Conservation (phyloP, 2,329 filamentous ascomycete species). For the Colletotrichum phormii region DNA sequence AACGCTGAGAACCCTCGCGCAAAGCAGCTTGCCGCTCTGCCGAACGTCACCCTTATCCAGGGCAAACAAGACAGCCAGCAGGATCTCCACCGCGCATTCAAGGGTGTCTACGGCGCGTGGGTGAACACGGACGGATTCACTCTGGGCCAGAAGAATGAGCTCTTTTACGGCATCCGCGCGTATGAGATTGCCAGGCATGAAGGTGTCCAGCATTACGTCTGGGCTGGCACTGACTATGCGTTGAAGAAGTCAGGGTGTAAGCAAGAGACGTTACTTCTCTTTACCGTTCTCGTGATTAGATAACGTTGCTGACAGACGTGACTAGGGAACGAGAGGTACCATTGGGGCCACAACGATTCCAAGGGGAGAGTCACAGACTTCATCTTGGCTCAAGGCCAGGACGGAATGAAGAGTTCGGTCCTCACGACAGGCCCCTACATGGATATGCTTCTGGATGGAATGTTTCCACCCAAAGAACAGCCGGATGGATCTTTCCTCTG, state of each 20-base stretch:
- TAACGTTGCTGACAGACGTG: background rate
- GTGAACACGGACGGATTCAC: conserved; percentile 42
- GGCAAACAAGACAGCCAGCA: conserved; percentile 27
- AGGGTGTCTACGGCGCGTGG: conserved; percentile 37
- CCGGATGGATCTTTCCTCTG: conserved; percentile 29
- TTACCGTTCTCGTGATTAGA: too few species aligned
- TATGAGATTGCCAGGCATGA: conserved; percentile 39
- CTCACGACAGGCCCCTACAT: conserved; percentile 41
- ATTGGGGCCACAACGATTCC: conserved; percentile 38
- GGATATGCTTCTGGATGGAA: conserved; percentile 37
- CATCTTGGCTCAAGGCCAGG: conserved; percentile 29
- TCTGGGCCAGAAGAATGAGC: conserved; percentile 41
- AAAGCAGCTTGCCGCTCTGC: conserved; percentile 35
- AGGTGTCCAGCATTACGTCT: conserved; percentile 40
- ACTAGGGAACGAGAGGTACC: conserved; percentile 20
- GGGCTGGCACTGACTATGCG: conserved; percentile 34
- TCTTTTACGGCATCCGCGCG: conserved; percentile 40
- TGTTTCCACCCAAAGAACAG: conserved; percentile 25
- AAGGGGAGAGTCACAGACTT: conserved; percentile 40
- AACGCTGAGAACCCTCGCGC: conserved; percentile 44
- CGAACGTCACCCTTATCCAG: conserved; percentile 36
- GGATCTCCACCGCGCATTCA: conserved; percentile 37
- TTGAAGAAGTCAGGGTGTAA: conserved; percentile 26
- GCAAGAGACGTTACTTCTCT: background rate
- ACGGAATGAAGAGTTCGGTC: conserved; percentile 39